Evolutionary conservation across 2,329 filamentous ascomycete genomes (phyloP).

Genomic region (Amesomyces nigricolor): DNA sequence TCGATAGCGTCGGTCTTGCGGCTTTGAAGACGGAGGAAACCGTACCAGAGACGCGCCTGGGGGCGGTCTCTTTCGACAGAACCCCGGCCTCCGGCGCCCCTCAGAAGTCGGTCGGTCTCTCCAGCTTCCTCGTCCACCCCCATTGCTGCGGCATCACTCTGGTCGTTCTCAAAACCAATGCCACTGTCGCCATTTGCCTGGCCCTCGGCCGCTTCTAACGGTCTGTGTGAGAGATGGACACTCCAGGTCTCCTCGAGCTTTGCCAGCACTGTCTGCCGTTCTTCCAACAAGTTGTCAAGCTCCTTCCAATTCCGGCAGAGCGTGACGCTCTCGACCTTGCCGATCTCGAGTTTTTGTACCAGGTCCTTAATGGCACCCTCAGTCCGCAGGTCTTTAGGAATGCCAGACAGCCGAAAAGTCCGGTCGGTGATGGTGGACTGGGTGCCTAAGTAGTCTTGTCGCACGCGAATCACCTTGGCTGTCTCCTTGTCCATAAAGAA

Average conservation of each 20-base stretch:
- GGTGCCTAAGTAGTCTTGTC: conserved; percentile 86
- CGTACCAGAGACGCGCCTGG: conserved; percentile 69
- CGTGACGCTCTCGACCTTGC: conserved; percentile 80
- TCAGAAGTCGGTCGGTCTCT: conserved; percentile 57
- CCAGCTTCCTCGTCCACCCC: conserved; percentile 41
- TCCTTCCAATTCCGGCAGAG: conserved; percentile 82
- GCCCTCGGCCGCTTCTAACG: conserved; percentile 37
- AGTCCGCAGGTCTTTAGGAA: conserved; percentile 70
- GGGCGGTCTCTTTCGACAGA: conserved; percentile 52
- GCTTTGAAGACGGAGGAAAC: conserved; percentile 65
- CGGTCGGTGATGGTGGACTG: conserved; percentile 95
- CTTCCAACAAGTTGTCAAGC: conserved; percentile 67
- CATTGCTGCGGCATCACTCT: conserved; percentile 31
- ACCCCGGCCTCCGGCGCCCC: conserved; percentile 38
- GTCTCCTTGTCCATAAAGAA: conserved; percentile 83
- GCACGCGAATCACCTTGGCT: conserved; percentile 72
- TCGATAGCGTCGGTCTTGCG: conserved; percentile 84
- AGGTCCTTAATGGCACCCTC: conserved; percentile 81
- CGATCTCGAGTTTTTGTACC: conserved; percentile 82
- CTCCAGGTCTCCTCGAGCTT: conserved; percentile 82
- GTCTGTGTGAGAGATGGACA: conserved; percentile 59
- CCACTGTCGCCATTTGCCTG: conserved; percentile 8
- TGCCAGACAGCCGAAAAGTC: conserved; percentile 85
- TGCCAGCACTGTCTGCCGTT: conserved; percentile 60
- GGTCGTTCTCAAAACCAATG: conserved; percentile 23